phyloP scores from a whole-genome alignment of 2,329 filamentous ascomycete species.

The Fusarium redolens region DNA sequence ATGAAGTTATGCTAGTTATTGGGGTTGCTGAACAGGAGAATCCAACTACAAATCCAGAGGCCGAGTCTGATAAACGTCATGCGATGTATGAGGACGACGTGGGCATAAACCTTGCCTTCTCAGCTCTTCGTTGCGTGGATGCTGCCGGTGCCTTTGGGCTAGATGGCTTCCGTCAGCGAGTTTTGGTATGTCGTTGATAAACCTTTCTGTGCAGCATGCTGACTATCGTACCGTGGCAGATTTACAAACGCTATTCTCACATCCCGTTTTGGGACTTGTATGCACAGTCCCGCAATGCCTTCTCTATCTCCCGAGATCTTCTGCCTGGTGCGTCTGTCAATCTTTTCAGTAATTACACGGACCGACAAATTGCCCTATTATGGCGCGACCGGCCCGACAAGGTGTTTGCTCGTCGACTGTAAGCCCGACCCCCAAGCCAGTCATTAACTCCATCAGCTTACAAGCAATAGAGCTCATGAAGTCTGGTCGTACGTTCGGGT shows the following conservation, averaged over 20 bases:
- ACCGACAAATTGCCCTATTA: conserved; percentile 40
- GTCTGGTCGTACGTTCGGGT: conserved; percentile 57
- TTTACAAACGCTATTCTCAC: conserved; percentile 63
- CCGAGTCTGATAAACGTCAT: conserved; percentile 57
- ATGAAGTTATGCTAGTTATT: conserved; percentile 72
- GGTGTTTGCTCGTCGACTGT: conserved; percentile 45
- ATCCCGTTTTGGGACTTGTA: conserved; percentile 61
- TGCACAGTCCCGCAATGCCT: conserved; percentile 41
- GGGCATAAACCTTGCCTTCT: conserved; percentile 54
- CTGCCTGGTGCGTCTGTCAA: conserved; percentile 50
- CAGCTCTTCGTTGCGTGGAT: conserved; percentile 50
- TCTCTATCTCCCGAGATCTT: conserved; percentile 48
- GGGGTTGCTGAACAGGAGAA: conserved; percentile 70
- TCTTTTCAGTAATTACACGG: conserved; percentile 46
- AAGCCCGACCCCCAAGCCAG: conserved; percentile 9
- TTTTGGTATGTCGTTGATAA: conserved; percentile 57
- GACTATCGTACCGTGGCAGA: conserved; percentile 48
- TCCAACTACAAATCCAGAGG: conserved; percentile 52
- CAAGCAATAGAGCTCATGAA: conserved; percentile 44
- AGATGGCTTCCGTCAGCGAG: conserved; percentile 63
- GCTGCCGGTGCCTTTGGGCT: conserved; percentile 64
- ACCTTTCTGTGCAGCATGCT: conserved; percentile 2
- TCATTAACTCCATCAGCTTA: conserved; percentile 17
- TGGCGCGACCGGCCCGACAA: conserved; percentile 43
- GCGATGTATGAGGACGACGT: conserved; percentile 60